Evolutionary conservation across 1,284 basidiomycete species (phyloP).

Genomic region (Gomphus bonarii): DNA sequence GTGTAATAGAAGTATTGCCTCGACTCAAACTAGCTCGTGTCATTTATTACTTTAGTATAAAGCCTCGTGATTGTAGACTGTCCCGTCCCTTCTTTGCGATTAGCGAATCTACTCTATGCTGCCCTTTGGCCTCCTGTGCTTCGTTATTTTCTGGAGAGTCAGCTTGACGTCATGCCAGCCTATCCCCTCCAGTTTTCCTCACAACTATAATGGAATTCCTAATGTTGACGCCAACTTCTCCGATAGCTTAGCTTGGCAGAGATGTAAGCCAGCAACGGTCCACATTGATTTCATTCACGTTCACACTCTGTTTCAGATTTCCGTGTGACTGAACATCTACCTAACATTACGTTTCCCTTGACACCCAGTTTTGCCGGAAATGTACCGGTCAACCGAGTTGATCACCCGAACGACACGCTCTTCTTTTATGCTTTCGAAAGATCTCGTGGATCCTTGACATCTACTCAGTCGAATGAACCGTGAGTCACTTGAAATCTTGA

Average conservation of each 20-base stretch:
- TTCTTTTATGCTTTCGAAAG: slow-evolving; percentile 67
- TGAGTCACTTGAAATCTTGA: not conserved
- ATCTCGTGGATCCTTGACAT: slow-evolving; percentile 45
- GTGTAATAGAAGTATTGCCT: not conserved
- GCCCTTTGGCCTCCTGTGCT: not conserved
- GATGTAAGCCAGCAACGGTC: slow-evolving; percentile 32
- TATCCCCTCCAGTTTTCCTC: slow-evolving; percentile 25
- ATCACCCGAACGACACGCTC: slow-evolving; percentile 59
- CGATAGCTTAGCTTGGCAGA: slow-evolving; percentile 47
- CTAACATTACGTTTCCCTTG: slow-evolving; percentile 52
- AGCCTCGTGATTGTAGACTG: not conserved
- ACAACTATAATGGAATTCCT: slow-evolving; percentile 42
- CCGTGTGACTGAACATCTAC: slow-evolving; percentile 42
- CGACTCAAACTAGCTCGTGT: not conserved
- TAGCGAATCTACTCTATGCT: not conserved
- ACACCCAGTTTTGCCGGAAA: slow-evolving; percentile 57
- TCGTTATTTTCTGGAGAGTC: not conserved
- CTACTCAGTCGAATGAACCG: not conserved
- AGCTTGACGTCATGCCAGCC: not conserved
- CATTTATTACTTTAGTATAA: not conserved
- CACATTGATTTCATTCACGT: not conserved
- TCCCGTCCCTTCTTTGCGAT: not conserved
- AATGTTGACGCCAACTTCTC: slow-evolving; percentile 28
- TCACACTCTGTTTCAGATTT: slow-evolving; percentile 22
- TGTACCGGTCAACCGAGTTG: slow-evolving; percentile 49